These are phyloP conservation scores for Dichotomocladium elegans DNA, from an alignment of 371 early-diverging fungal genomes.

Conservation along the genomic window DNA sequence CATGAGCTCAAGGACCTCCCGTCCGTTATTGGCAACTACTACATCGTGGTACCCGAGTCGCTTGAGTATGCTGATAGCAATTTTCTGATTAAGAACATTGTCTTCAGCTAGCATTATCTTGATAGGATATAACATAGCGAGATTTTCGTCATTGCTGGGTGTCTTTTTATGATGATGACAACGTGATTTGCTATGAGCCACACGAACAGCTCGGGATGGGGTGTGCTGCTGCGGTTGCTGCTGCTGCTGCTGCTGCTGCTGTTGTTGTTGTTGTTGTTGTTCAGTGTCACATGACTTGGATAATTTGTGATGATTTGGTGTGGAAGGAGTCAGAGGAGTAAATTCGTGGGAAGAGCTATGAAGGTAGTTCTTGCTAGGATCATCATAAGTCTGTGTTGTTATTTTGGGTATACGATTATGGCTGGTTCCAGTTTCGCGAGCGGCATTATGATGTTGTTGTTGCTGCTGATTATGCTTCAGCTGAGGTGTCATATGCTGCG, in stretches of 20 bases:
- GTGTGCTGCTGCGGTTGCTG: background rate
- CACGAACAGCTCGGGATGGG: background rate
- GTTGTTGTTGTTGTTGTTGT: constrained; percentile 5
- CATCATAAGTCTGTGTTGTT: too few relatives aligned
- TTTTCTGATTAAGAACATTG: constrained; percentile 56
- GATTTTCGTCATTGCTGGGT: constrained; percentile 31
- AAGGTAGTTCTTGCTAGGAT: too few relatives aligned
- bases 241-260: constrained; percentile 1
- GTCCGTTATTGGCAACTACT: constrained; percentile 51
- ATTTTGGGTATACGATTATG: too few relatives aligned
- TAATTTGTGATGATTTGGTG: too few relatives aligned
- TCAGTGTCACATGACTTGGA: too few relatives aligned
- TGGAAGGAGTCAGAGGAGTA: background rate
- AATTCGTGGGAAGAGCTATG: too few relatives aligned
- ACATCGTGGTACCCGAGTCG: constrained; percentile 53
- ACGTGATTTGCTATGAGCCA: background rate
- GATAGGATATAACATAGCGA: constrained; percentile 33
- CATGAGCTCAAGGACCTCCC: constrained; percentile 47
- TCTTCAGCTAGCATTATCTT: constrained; percentile 47
- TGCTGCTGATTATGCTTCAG: too few relatives aligned
- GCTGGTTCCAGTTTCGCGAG: too few relatives aligned
- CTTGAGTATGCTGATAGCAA: constrained; percentile 53
- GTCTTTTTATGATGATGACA: constrained; percentile 22
- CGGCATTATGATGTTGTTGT: too few relatives aligned
- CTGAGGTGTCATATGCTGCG: background rate